Evolutionary conservation across 2,329 filamentous ascomycete species (phyloP), one percentile per base, ranked within the genome.

Genomic region (Botryosphaeria dothidea): DNA sequence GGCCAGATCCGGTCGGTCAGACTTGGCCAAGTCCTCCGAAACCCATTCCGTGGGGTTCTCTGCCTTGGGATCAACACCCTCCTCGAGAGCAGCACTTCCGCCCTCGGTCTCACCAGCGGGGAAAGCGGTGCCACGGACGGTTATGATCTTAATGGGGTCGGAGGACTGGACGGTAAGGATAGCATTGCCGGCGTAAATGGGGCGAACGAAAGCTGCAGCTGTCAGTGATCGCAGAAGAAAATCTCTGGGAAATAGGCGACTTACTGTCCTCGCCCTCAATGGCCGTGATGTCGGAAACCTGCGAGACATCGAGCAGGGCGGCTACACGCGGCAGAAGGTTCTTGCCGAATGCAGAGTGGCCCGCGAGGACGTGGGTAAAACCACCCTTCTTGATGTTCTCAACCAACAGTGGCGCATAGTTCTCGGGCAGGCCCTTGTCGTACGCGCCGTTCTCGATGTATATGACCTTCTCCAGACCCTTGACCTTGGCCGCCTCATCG

Each of bases 341-440:
- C 87, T 99, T 99, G 74, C 95, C 95, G 80, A 99, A 99, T 0
- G 95, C 93, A 25, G 93, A 95, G 82, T 98, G 93, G 64, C 91
- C 90, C 43, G 90, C 91, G 72, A 99, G 85, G 68, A 99, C 86
- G 76, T 99, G 95, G 67, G 93, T 96, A 79, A 93, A 98, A 66
- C 90, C 92, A 67, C 92, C 93, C 77, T 95, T 95, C 82, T 96
- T 96, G 80, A 98, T 94, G 79, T 98, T 99, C 79, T 98, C 94
- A 60, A 93, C 91, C 45, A 99, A 84, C 52, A 99, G 84, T 64
- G 93, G 91, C n/a, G 94, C 95, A 75, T 87, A 98, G 83, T 92
- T 97, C 82, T 99, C 95, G 61, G 95, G 89, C 1, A 99, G 86
- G 57, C 93, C 92, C 88, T 93, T 96, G 74, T 98, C 93, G 75